Evolutionary conservation across 1,284 basidiomycete genomes (phyloP), one percentile per base, ranked within the genome.

Genomic region (Coniophora puteana): DNA sequence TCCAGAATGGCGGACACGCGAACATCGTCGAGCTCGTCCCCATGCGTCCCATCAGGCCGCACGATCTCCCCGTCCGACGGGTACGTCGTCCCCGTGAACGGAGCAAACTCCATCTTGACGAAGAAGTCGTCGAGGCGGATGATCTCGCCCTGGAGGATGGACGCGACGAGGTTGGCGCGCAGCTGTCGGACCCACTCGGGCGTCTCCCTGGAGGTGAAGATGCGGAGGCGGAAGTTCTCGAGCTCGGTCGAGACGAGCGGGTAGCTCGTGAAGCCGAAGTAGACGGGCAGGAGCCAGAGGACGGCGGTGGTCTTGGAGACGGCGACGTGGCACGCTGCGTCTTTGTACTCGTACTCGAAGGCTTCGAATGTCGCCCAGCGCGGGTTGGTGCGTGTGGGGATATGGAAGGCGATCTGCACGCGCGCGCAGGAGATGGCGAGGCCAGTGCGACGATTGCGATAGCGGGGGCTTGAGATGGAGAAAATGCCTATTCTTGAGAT

Each of bases 261-360:
- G 1, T 67, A 64, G 4, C 61, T 55, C 7, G 67, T 65, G 43
- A 62, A 58, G 16, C 64, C 47, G 44, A 66, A 64, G 27, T 65
- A 51, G 11, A 61, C 48, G 2, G 71, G 70, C 49, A 70, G 67
- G 44, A 74, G 49, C 60, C 64, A 68, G 21, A 68, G 42, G 14
- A 57, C 54, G 20, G 54, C 48, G n/a, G 57, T 43, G 13, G 65
- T 26, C 14, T 45, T 41, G 3, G 52, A 38, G 11, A 63, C 41
- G 13, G 66, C 63, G 32, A 67, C 49, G 40, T 63, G 58, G 37
- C 54, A 52, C n/a, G 58, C 56, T 8, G 44, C 43, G 33, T 66
- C 65, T 29, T 47, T 55, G 49, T 64, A 66, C 22, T 65, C 51
- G 32, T 62, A 57, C 31, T 57, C 51, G 17, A 56, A 21, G 13